Percentiles rank a stretch among this genome's conserved stretches.
Evolutionary conservation across 2,329 filamentous ascomycete genomes (phyloP).

Genomic region (Ceratocystis diversiconidia): DNA sequence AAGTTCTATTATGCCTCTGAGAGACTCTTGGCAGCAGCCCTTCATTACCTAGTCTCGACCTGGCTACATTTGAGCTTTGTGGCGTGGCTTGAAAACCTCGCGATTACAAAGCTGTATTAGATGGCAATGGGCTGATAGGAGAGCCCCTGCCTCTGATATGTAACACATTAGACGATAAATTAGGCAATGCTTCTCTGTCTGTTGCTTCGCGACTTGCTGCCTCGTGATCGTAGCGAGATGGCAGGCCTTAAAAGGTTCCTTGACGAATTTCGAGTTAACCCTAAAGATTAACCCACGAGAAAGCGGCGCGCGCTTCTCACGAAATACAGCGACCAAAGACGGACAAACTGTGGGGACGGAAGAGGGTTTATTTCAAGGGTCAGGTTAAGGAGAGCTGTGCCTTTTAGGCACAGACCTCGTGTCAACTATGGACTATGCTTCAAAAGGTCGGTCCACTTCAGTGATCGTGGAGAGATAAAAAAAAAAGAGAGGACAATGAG

Average conservation of each 20-base stretch:
- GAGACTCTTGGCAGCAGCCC: background rate
- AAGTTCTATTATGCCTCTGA: background rate
- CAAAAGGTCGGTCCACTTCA: background rate
- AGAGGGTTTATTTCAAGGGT: background rate
- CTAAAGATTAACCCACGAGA: too few species aligned
- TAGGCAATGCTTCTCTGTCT: background rate
- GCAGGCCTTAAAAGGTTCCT: too few species aligned
- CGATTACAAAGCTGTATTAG: background rate
- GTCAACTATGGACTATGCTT: background rate
- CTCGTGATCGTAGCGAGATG: background rate
- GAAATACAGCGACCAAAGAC: too few species aligned
- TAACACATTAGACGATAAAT: background rate
- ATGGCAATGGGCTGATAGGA: background rate
- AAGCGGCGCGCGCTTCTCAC: too few species aligned
- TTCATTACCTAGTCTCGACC: background rate
- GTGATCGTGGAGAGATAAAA: background rate
- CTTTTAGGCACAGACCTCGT: background rate
- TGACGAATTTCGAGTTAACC: too few species aligned
- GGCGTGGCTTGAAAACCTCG: background rate
- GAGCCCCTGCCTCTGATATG: background rate
- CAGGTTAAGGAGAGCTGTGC: background rate
- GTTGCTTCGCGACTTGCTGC: background rate
- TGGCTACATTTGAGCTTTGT: background rate
- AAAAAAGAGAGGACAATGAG: constrained; percentile 6
- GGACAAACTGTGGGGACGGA: too few species aligned